phyloP scores from a whole-genome alignment of 768 basidiomycete species.

The Coprinellus micaceus region DNA sequence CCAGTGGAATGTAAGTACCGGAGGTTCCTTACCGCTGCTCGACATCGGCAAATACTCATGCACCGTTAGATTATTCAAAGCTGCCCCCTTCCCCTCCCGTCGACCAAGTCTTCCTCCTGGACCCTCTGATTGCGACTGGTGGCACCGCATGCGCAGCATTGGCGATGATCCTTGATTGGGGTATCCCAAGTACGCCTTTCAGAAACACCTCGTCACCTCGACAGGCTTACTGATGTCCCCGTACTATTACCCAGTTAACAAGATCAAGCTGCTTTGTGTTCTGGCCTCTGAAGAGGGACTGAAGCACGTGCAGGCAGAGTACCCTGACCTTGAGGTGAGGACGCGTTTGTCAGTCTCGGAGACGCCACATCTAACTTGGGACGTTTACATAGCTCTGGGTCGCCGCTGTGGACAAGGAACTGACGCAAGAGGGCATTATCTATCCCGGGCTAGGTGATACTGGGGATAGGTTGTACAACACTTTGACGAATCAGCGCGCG shows the following conservation, averaged over 20 bases:
- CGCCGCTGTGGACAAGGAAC: constrained; percentile 69
- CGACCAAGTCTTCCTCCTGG: constrained; percentile 83
- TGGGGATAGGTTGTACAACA: constrained; percentile 5
- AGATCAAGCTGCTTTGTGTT: constrained; percentile 79
- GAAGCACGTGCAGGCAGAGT: constrained; percentile 54
- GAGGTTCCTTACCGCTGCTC: no score
- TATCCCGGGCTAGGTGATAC: constrained; percentile 87
- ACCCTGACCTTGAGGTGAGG: constrained; percentile 76
- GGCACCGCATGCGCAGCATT: constrained; percentile 88
- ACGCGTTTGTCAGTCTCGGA: constrained; percentile 8
- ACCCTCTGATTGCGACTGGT: constrained; percentile 92
- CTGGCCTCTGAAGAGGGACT: constrained; percentile 78
- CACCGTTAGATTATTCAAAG: constrained; percentile 77
- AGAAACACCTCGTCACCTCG: background rate
- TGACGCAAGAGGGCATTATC: constrained; percentile 78
- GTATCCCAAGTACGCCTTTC: constrained; percentile 53
- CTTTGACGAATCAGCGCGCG: constrained; percentile 16
- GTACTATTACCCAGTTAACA: constrained; percentile 39
- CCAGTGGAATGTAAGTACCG: constrained; percentile 90
- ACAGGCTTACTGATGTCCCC: background rate
- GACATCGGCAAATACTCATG: background rate
- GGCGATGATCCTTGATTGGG: constrained; percentile 83
- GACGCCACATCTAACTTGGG: background rate
- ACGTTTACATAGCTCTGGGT: constrained; percentile 67
- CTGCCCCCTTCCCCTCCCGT: constrained; percentile 72